Evolutionary conservation across 441 rosid species (phyloP).

Genomic region (Jatropha multifida): DNA sequence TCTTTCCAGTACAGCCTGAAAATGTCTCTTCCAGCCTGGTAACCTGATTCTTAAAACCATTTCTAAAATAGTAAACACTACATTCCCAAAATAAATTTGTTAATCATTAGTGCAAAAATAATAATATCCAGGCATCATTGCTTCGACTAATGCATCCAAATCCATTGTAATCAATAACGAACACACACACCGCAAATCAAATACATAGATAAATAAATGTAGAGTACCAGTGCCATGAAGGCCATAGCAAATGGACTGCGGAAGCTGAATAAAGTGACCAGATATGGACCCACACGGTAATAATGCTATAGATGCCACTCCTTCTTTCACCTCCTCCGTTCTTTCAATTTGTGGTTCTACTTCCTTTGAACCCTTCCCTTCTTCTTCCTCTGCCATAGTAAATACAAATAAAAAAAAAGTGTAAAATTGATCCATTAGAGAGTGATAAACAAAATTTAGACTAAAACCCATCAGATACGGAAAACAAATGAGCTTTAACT

Average conservation of each 20-base stretch:
- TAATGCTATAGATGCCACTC: conserved; percentile 85
- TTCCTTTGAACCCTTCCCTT: conserved; percentile 19
- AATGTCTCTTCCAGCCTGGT: neutral
- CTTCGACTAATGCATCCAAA: neutral
- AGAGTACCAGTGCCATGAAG: conserved; percentile 81
- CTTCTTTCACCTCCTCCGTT: conserved; percentile 57
- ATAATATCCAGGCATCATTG: neutral
- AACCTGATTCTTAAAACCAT: neutral
- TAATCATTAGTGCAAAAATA: neutral
- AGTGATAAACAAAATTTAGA: neutral
- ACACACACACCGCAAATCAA: neutral
- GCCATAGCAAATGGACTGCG: conserved; percentile 82
- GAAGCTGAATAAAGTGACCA: conserved; percentile 87
- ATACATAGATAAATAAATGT: neutral
- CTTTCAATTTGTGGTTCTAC: conserved; percentile 33
- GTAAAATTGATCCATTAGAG: neutral
- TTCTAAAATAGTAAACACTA: neutral
- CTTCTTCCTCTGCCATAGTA: conserved; percentile 36
- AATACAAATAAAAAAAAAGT: neutral
- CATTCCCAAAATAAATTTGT: neutral
- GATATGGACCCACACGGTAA: conserved; percentile 83
- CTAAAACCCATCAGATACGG: neutral
- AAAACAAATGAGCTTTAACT: neutral
- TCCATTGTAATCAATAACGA: no score
- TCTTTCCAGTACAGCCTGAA: neutral